These are phyloP conservation scores for Guadua angustifolia DNA, from an alignment of 176 grass and related monocot genomes.

Conservation along the genomic window DNA sequence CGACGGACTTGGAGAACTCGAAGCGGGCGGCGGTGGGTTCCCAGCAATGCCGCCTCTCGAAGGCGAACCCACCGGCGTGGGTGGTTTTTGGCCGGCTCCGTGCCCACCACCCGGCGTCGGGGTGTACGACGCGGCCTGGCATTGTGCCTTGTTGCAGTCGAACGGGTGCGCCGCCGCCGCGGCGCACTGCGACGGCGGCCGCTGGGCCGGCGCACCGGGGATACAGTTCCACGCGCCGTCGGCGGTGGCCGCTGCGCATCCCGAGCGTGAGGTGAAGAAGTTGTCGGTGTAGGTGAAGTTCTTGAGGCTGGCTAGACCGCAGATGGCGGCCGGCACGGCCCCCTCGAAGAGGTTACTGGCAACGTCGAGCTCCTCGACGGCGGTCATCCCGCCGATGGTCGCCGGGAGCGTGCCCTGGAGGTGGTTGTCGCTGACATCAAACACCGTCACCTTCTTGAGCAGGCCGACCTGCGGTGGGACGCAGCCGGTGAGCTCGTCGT, in stretches of 20 bases:
- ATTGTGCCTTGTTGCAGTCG: conserved; percentile 79
- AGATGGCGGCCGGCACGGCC: conserved; percentile 57
- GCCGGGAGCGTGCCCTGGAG: conserved; percentile 57
- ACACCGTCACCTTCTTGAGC: conserved; percentile 62
- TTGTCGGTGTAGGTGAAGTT: conserved; percentile 84
- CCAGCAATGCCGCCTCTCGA: not conserved
- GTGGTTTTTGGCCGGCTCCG: not conserved
- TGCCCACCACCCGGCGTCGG: conserved; percentile 14
- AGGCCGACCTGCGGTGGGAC: conserved; percentile 65
- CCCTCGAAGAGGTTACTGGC: conserved; percentile 64
- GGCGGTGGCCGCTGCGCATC: conserved; percentile 35
- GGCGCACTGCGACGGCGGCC: conserved; percentile 55
- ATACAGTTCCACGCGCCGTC: conserved; percentile 79
- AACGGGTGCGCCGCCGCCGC: conserved; percentile 57
- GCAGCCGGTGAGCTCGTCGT: conserved; percentile 58
- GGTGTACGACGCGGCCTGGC: conserved; percentile 40
- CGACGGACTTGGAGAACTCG: not conserved
- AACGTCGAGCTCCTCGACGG: conserved; percentile 66
- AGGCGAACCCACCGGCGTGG: not conserved
- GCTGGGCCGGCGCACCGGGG: conserved; percentile 50
- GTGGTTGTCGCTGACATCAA: conserved; percentile 80
- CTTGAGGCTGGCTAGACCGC: conserved; percentile 37
- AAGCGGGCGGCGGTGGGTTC: not conserved
- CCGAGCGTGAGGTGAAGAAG: conserved; percentile 63
- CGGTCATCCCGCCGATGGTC: conserved; percentile 34